Percentiles rank a stretch among this genome's conserved stretches.
phyloP scores from a whole-genome alignment of 148 eudicot species.

The Vaccinium corymbosum region DNA sequence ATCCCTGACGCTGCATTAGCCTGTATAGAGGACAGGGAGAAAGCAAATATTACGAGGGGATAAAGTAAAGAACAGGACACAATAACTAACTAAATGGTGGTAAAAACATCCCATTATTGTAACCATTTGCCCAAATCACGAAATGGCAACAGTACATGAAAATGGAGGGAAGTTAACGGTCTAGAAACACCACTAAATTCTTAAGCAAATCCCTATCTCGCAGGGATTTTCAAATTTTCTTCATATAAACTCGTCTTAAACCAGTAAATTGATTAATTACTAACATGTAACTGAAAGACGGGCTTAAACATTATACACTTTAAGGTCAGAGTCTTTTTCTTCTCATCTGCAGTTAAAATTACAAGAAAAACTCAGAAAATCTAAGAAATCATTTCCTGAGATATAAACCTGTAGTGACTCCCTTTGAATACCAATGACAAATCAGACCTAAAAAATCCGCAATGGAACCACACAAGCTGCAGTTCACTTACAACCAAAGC shows the following conservation, averaged over 20 bases:
- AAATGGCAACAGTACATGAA: background rate
- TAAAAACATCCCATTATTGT: background rate
- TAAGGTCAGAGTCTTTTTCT: background rate
- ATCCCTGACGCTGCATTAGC: slow-evolving; percentile 89
- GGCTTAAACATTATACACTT: background rate
- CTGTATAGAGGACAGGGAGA: slow-evolving; percentile 26
- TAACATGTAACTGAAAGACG: too few species aligned
- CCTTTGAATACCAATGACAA: background rate
- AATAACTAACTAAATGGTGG: background rate
- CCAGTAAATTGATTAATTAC: background rate
- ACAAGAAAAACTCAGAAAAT: background rate
- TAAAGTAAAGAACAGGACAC: background rate
- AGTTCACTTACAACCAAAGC: background rate
- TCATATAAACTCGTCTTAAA: background rate
- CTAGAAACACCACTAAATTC: background rate
- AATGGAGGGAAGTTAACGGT: background rate
- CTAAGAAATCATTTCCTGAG: background rate
- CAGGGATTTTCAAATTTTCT: background rate
- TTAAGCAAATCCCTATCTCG: background rate
- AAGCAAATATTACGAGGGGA: slow-evolving; percentile 6
- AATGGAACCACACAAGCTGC: background rate
- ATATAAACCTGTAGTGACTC: background rate
- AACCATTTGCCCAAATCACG: background rate
- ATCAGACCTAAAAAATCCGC: background rate
- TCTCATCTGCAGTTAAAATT: background rate